phyloP scores from a whole-genome alignment of 2,329 filamentous ascomycete species.

The Sordariomycetes sp. region DNA sequence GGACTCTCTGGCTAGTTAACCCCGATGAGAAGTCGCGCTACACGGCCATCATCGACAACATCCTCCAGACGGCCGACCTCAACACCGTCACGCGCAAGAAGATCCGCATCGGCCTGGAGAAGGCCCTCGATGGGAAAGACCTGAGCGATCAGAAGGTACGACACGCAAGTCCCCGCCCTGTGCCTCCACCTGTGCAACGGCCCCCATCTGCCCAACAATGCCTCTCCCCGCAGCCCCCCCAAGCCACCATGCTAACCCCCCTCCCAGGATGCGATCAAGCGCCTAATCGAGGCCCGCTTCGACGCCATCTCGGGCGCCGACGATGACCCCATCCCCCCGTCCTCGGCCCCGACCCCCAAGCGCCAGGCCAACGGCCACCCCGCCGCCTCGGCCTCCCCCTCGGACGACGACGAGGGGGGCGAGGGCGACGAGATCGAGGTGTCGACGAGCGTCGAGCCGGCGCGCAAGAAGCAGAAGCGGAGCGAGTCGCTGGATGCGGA shows the following conservation, averaged over 20 bases:
- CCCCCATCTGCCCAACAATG: neutral
- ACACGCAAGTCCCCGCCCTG: neutral
- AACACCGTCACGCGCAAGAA: constrained; percentile 55
- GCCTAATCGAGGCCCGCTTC: constrained; percentile 63
- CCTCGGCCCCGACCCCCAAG: constrained; percentile 21
- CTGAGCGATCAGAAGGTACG: constrained; percentile 47
- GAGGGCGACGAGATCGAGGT: constrained; percentile 33
- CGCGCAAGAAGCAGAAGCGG: constrained; percentile 58
- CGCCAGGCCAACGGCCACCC: constrained; percentile 20
- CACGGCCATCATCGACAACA: constrained; percentile 48
- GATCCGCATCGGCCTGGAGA: constrained; percentile 46
- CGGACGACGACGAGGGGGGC: constrained; percentile 23
- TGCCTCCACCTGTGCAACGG: neutral
- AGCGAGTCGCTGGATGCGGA: constrained; percentile 60
- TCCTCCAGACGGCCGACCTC: constrained; percentile 46
- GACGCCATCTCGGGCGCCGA: constrained; percentile 50
- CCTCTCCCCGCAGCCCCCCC: neutral
- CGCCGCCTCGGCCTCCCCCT: constrained; percentile 4
- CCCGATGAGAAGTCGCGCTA: constrained; percentile 39
- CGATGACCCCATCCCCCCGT: constrained; percentile 34
- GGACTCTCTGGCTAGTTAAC: constrained; percentile 26
- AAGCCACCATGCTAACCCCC: neutral
- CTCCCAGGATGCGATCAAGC: constrained; percentile 51
- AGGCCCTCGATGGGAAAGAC: constrained; percentile 43
- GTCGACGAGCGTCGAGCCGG: constrained; percentile 28